Conservation (phyloP, 768 basidiomycete species). For the Xerocomellus chrysenteron region DNA sequence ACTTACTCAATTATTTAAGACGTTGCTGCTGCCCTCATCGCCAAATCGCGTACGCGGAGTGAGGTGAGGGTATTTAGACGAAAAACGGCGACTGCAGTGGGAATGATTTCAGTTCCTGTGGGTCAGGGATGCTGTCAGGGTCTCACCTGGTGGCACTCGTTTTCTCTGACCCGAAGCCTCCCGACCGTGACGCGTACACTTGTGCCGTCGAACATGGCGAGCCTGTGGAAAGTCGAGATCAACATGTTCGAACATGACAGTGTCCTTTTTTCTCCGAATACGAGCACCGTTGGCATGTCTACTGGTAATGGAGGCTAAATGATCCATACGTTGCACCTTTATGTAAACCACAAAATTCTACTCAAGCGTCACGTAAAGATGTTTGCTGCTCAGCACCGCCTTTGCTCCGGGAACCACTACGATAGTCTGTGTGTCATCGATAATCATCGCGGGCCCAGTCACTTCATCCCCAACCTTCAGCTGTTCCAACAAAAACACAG, state of each 20-base stretch:
- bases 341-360: constrained; percentile 13
- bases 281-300: background rate
- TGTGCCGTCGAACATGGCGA: background rate
- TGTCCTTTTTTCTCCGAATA: background rate
- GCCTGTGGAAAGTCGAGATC: background rate
- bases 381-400: constrained; percentile 66
- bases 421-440: constrained; percentile 94
- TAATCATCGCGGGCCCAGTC: constrained; percentile 88
- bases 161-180: background rate
- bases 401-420: constrained; percentile 76
- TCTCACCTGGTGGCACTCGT: background rate
- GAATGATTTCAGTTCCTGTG: constrained; percentile 1
- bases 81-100: background rate
- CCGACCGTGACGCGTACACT: background rate
- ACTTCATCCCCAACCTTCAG: constrained; percentile 70
- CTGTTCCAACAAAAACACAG: constrained; percentile 70
- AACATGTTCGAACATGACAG: background rate
- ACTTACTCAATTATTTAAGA: constrained; percentile 24
- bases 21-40: constrained; percentile 14
- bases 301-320: background rate
- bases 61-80: constrained; percentile 4
- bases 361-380: constrained; percentile 55
- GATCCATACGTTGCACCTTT: background rate
- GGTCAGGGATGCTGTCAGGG: constrained; percentile 22
- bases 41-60: constrained; percentile 16